Percentiles rank a stretch among this genome's conserved stretches.
Evolutionary conservation across 192 early-diverging fungal genomes (phyloP).

Genomic region (Umbelopsis ramanniana): DNA sequence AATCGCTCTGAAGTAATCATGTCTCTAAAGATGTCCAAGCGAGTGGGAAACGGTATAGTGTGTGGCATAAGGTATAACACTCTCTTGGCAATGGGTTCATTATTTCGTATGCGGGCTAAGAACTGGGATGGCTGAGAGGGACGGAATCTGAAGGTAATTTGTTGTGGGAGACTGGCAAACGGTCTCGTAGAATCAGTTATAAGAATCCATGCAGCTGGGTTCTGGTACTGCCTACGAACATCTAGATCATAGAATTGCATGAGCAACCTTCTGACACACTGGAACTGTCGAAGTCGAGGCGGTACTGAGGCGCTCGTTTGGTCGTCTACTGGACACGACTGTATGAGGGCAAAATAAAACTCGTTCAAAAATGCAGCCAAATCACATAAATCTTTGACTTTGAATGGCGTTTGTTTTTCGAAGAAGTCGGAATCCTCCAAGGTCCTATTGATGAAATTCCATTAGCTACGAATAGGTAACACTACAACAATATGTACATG

Average conservation of each 20-base stretch:
- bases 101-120: conserved; percentile 42
- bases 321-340: conserved; percentile 31
- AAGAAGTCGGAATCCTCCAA: conserved; percentile 68
- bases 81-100: conserved; percentile 49
- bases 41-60: conserved; percentile 84
- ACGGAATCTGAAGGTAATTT: conserved; percentile 33
- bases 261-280: conserved; percentile 58
- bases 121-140: conserved; percentile 44
- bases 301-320: conserved; percentile 25
- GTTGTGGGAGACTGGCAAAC: conserved; percentile 34
- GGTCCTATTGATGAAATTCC: conserved; percentile 41
- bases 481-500: no score
- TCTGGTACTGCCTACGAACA: conserved; percentile 61
- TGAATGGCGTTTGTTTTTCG: conserved; percentile 60
- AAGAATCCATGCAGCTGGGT: conserved; percentile 65
- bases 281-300: conserved; percentile 37
- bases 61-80: conserved; percentile 86
- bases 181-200: conserved; percentile 33
- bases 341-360: conserved; percentile 65
- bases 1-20: conserved; percentile 67
- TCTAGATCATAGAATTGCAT: conserved; percentile 72
- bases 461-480: no score
- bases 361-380: conserved; percentile 65
- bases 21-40: conserved; percentile 85
- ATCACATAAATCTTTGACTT: conserved; percentile 48